A percentile compares a stretch with the other conserved stretches of the same genome.
Evolutionary conservation across 352 stramenopile species (phyloP).

Genomic region (Stramenopiles sp.): DNA sequence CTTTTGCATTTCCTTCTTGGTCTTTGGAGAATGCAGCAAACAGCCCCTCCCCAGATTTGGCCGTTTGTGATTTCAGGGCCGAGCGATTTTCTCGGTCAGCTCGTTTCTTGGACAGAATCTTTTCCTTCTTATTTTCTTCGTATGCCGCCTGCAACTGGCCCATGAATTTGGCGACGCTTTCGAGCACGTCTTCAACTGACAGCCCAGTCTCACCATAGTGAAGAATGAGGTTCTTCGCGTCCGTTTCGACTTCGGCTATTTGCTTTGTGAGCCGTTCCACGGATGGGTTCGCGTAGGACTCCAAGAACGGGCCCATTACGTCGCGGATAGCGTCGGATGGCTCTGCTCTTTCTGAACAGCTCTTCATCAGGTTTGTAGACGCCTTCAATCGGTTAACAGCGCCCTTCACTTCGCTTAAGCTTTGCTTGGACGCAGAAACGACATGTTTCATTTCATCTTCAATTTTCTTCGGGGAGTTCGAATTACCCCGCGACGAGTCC

Average conservation of each 20-base stretch:
- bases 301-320: conserved; percentile 7
- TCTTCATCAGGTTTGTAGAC: neutral
- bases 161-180: neutral
- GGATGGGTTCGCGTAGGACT: neutral
- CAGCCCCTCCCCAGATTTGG: neutral
- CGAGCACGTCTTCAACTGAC: neutral
- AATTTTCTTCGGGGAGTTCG: neutral
- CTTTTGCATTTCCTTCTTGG: conserved; percentile 9
- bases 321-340: neutral
- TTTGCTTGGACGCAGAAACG: neutral
- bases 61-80: neutral
- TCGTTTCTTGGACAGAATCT: neutral
- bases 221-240: neutral
- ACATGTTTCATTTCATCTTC: neutral
- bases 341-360: neutral
- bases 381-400: conserved; percentile 1
- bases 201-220: too few species aligned
- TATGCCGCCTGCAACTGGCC: neutral
- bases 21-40: conserved; percentile 13
- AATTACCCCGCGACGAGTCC: neutral
- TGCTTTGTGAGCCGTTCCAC: neutral
- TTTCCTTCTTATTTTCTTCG: neutral
- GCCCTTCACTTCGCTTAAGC: conserved; percentile 6
- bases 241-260: neutral
- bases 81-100: neutral